Base-by-base conservation (phyloP, 345 rosid genomes). In the Salix viminalis region DNA sequence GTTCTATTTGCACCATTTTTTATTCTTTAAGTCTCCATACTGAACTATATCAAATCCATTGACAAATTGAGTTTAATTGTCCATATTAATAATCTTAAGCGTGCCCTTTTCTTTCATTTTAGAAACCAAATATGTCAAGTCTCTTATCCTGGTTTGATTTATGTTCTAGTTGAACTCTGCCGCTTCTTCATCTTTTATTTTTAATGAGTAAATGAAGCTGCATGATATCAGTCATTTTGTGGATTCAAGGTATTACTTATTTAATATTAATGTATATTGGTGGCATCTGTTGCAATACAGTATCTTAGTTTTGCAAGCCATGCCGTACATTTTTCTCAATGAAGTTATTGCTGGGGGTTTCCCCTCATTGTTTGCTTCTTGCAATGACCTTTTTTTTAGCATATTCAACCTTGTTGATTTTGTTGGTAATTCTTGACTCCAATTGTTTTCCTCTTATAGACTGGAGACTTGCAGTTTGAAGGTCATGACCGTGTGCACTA, bases 391-490 rank as follows among this genome's bases (percentile, higher is more conserved):
- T 42, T 74, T 15, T 36, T 62, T 39, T 46, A 71, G 52, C 61
- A 12, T 34, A 4, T 26, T 66, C 32, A 39, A 10, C 36, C 67
- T 13, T 16, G 37, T 56, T 41, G 2, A 32, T 41, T 37, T 65
- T 7, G 70, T 16, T 80, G 28, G 42, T 69, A 18, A 62, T 74
- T 69, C 74, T 78, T 69, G 68, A 75, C 37, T 67, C 54, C 39
- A 6, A 58, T 5, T 65, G 37, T 66, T 76, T 77, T 70, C 52
- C 74, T 76, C 21, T 81, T 85, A 26, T 75, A 92, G 98, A 82
- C 86, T 81, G 94, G 95, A 65, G 96, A 89, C 79, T 77, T 84
- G 0, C 84, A 89, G 69, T 87, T 89, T 79, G 94, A 91, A 52
- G 92, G 79, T 52, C 90, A 69, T 73, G 98, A 93, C 67, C 78